Base-by-base conservation (phyloP, 2,329 filamentous ascomycete genomes). In the Tympanopsis confertula region DNA sequence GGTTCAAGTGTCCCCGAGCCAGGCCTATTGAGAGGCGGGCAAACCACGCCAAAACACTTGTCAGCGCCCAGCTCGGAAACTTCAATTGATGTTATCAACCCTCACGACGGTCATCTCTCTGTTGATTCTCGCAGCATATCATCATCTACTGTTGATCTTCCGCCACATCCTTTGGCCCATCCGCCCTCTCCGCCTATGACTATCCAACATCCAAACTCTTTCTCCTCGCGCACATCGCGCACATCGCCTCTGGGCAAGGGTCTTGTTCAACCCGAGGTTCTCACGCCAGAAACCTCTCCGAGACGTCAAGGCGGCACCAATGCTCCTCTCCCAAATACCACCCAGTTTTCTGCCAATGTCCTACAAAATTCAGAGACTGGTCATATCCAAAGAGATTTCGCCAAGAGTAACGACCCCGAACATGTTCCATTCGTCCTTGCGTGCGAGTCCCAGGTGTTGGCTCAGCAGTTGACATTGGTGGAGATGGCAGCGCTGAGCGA, bases 401-500 rank as follows among this genome's bases (percentile, higher is more conserved):
- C 18, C 15, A 24, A 14, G 13, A 7, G 22, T 15, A 42, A 37
- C 36, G 48, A 29, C 41, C 41, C 52, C 19, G 52, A 61, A 5
- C 76, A 81, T 50, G 55, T 78, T 17, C 74, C 76, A 1, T 81
- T 80, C 47, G 58, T 80, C 19, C 60, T 81, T n/a, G 70, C 72
- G 1, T 77, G 71, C 41, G 71, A 76, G 47, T 75, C 75, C 2
- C 66, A 73, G 41, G 51, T 68, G 4, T 61, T 81, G 38, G 74
- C 76, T 2, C 68, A 79, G 48, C 76, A 81, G 48, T 65, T 81
- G 41, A 80, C 74, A 2, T 59, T 81, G 42, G 67, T 81, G 32
- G 76, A 81, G 48, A 76, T 78, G 53, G 75, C 77, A 38, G 76
- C 75, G 1, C 54, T 81, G 19, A 74, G 74, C 42, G 76, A 80